phyloP scores from a whole-genome alignment of 2,329 filamentous ascomycete genomes.

The Colletotrichum navitas region DNA sequence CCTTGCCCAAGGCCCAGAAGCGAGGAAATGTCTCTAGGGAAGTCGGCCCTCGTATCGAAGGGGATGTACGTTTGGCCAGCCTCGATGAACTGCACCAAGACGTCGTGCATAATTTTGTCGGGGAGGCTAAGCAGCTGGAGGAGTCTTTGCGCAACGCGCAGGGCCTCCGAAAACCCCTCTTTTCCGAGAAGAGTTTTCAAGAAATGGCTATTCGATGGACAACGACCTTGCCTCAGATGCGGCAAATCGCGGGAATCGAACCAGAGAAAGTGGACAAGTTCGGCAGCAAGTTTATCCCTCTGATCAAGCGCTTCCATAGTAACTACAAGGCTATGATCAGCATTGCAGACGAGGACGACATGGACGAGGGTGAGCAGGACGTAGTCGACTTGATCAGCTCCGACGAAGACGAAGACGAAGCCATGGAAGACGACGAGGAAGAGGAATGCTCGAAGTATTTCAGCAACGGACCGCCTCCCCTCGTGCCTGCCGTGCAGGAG shows the following conservation, averaged over 20 bases:
- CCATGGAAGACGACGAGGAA: slow-evolving; percentile 53
- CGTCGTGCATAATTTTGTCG: slow-evolving; percentile 74
- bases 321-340: slow-evolving; percentile 66
- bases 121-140: slow-evolving; percentile 70
- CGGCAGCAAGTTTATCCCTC: slow-evolving; percentile 70
- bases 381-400: slow-evolving; percentile 69
- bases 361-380: slow-evolving; percentile 49
- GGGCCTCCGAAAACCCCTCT: slow-evolving; percentile 69
- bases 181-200: slow-evolving; percentile 76
- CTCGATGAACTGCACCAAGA: slow-evolving; percentile 72
- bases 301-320: slow-evolving; percentile 64
- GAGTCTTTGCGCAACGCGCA: slow-evolving; percentile 72
- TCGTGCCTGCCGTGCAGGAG: slow-evolving; percentile 44
- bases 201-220: slow-evolving; percentile 82
- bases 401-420: slow-evolving; percentile 52
- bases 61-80: slow-evolving; percentile 64
- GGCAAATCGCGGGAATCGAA: slow-evolving; percentile 72
- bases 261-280: slow-evolving; percentile 71
- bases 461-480: slow-evolving; percentile 42
- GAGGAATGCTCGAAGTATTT: slow-evolving; percentile 65
- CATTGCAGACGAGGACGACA: slow-evolving; percentile 38
- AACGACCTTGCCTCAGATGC: slow-evolving; percentile 71
- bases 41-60: slow-evolving; percentile 70
- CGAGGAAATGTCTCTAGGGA: slow-evolving; percentile 44
- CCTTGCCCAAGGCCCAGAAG: slow-evolving; percentile 51